Conservation (phyloP, 2,329 filamentous ascomycete species). For the Colletotrichum musicola region DNA sequence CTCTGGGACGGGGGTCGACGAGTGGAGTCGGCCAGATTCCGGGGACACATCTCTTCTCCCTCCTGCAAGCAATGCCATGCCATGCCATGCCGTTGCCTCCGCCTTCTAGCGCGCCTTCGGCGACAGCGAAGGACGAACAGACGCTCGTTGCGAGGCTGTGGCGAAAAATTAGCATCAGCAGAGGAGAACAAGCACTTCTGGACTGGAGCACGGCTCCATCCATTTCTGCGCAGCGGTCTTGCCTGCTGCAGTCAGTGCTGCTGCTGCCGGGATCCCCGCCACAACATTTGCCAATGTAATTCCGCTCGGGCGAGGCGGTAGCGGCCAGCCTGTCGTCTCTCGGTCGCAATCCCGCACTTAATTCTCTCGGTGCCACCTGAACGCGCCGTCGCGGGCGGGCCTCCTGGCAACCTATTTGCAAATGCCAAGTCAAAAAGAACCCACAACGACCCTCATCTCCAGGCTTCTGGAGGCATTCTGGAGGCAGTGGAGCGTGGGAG, state of each 20-base stretch:
- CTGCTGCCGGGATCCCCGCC: conserved; percentile 24
- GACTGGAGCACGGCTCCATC: conserved; percentile 6
- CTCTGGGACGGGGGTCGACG: neutral
- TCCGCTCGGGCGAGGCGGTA: conserved; percentile 28
- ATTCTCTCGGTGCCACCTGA: conserved; percentile 21
- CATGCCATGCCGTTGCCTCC: neutral
- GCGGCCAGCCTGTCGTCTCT: conserved; percentile 20
- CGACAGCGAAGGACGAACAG: conserved; percentile 34
- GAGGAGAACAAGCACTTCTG: neutral
- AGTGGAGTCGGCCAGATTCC: conserved; percentile 37
- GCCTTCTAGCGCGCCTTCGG: conserved; percentile 23
- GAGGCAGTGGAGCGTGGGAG: conserved; percentile 27
- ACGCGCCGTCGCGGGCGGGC: conserved; percentile 26
- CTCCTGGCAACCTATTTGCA: conserved; percentile 33
- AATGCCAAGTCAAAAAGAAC: conserved; percentile 30
- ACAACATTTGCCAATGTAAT: conserved; percentile 3
- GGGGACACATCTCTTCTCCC: conserved; percentile 23
- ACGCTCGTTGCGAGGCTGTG: conserved; percentile 36
- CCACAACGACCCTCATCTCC: conserved; percentile 27
- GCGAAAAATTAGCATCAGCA: conserved; percentile 26
- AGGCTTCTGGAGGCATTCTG: conserved; percentile 37
- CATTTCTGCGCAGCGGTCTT: conserved; percentile 33
- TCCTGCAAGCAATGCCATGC: conserved; percentile 15
- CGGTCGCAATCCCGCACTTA: neutral
- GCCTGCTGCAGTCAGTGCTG: neutral